Evolutionary conservation across 2,329 filamentous ascomycete genomes (phyloP), one percentile per base, ranked within the genome.

Genomic region (Biscogniauxia sp.): DNA sequence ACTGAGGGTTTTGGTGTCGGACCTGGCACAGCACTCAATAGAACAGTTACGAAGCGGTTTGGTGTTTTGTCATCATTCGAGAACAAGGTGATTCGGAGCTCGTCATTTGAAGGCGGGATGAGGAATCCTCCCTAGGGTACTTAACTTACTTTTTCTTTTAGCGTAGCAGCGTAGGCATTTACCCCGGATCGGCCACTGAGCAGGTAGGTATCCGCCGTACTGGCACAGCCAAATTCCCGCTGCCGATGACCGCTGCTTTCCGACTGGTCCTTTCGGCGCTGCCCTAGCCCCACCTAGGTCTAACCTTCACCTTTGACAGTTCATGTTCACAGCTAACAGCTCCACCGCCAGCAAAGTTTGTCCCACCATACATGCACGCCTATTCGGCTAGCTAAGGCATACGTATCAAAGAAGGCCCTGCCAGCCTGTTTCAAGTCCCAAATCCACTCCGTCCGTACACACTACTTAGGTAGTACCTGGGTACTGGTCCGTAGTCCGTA

Each of bases 31-130:
- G 32, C 17, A 52, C 17, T 23, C 9, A 53, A 55, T 51, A n/a
- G 41, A 59, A 57, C 26, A 53, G 28, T 52, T 53, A 58, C 54
- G 55, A 51, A 63, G 54, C 45, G 45, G 41, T 26, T 51, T 60
- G 19, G 51, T 54, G 54, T 62, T 62, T 65, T 64, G 61, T 63
- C 60, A 63, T 64, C 62, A 61, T 52, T 23, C 55, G 57, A 58
- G 56, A 59, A 61, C 25, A 56, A 54, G 20, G 57, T 63, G 60
- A 65, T 60, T 53, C 53, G 59, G 45, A 63, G 61, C 20, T 66
- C 68, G 66, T 65, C 68, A 70, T 70, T 60, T 60, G 51, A 32
- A 20, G 54, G 58, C 53, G 60, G 62, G 20, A 69, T 70, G 69
- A 69, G 65, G 62, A 63, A 53, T 62, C 63, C 45, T 17, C 20